Conservation (phyloP, 2,329 filamentous ascomycete species). For the Aspergillus brasiliensis region DNA sequence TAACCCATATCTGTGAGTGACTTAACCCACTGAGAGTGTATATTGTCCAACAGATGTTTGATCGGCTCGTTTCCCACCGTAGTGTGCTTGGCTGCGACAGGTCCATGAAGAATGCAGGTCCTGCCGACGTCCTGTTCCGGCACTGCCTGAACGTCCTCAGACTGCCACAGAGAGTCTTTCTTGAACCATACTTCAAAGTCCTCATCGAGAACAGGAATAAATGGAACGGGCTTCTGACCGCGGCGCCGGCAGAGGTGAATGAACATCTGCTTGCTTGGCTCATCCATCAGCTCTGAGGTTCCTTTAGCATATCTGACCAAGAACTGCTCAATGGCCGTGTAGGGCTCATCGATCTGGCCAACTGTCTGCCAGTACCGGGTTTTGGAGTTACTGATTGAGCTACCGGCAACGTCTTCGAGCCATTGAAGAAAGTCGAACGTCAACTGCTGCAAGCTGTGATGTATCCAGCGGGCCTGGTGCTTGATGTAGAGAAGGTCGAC, state of each 20-base stretch:
- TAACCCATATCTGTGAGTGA: background rate
- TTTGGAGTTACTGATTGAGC: too few species aligned
- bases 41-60: background rate
- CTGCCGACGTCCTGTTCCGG: background rate
- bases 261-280: background rate
- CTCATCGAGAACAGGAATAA: slow-evolving; percentile 6
- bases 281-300: background rate
- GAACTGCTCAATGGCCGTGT: background rate
- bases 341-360: background rate
- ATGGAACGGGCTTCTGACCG: slow-evolving; percentile 6
- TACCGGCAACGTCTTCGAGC: background rate
- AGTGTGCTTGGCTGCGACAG: slow-evolving; percentile 2
- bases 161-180: slow-evolving; percentile 12
- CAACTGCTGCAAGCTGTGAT: background rate
- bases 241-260: background rate
- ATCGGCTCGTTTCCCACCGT: background rate
- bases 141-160: slow-evolving; percentile 5
- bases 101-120: slow-evolving; percentile 6
- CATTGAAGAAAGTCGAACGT: background rate
- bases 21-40: background rate
- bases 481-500: background rate
- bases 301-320: background rate
- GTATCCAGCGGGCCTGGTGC: background rate
- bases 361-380: background rate
- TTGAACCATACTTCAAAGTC: slow-evolving; percentile 11